Conservation (phyloP, 2,329 filamentous ascomycete species). For the Diaporthe sp. region DNA sequence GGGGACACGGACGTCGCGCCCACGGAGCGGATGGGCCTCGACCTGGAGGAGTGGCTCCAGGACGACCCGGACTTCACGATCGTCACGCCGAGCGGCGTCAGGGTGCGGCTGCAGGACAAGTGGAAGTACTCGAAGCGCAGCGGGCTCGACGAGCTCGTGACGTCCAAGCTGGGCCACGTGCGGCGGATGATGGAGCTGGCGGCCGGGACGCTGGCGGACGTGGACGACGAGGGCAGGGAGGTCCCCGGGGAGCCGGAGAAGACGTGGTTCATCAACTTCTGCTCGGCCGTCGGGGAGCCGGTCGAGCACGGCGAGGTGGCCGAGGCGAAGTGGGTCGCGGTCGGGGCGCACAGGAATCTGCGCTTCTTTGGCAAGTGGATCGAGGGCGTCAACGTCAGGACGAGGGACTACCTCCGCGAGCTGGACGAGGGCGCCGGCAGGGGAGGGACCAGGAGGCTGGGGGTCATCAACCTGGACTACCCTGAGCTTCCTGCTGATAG, state of each 20-base stretch:
- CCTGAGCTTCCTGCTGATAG: conserved; percentile 49
- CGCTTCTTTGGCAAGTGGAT: conserved; percentile 56
- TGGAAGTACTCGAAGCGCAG: conserved; percentile 58
- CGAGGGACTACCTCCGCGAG: conserved; percentile 51
- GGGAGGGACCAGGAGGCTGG: conserved; percentile 47
- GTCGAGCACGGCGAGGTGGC: conserved; percentile 54
- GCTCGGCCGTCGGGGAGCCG: conserved; percentile 57
- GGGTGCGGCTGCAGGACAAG: conserved; percentile 62
- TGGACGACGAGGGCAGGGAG: background rate
- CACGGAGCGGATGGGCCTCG: conserved; percentile 52
- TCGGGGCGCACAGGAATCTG: conserved; percentile 56
- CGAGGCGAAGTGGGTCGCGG: conserved; percentile 59
- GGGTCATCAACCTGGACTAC: conserved; percentile 45
- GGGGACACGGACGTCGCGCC: conserved; percentile 57
- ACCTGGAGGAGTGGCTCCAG: conserved; percentile 69
- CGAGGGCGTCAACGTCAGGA: conserved; percentile 57
- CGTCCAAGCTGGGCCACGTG: conserved; percentile 56
- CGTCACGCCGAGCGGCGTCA: conserved; percentile 52
- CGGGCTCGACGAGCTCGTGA: conserved; percentile 55
- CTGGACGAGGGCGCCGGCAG: conserved; percentile 42
- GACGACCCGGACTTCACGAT: conserved; percentile 73
- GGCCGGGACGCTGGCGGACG: conserved; percentile 35
- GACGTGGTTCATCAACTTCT: conserved; percentile 60
- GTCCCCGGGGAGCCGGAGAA: conserved; percentile 44
- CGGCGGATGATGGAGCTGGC: conserved; percentile 54